These are phyloP conservation scores for Penicillium brevicompactum DNA, from an alignment of 2,329 filamentous ascomycete genomes.

Conservation along the genomic window DNA sequence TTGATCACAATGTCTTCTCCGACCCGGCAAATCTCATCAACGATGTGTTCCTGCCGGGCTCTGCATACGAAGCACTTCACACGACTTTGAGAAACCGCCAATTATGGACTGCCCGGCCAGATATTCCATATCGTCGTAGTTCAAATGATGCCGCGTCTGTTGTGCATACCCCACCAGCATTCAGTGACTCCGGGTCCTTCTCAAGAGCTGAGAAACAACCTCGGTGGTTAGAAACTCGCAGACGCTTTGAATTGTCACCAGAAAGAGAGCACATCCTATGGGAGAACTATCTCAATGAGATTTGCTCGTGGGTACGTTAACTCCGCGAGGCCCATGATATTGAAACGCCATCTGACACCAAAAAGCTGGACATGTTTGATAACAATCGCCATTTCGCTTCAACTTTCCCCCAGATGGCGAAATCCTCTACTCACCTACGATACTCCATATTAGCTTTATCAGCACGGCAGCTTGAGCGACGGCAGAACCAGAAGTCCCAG, in stretches of 20 bases:
- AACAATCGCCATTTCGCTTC: conserved; percentile 52
- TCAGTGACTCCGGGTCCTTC: conserved; percentile 7
- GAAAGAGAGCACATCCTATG: conserved; percentile 35
- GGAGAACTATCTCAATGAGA: conserved; percentile 36
- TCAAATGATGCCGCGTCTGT: conserved; percentile 23
- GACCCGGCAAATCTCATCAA: conserved; percentile 43
- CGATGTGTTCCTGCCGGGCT: conserved; percentile 52
- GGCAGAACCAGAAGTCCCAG: conserved; percentile 41
- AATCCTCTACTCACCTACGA: conserved; percentile 47
- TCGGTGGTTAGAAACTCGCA: conserved; percentile 18
- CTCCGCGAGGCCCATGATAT: background rate
- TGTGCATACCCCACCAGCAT: conserved; percentile 12
- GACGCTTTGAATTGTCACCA: conserved; percentile 29
- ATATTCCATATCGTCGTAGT: conserved; percentile 36
- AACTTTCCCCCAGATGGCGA: conserved; percentile 51
- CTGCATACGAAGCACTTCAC: conserved; percentile 51
- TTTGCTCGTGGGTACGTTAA: conserved; percentile 30
- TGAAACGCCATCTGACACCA: background rate
- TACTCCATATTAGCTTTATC: conserved; percentile 56
- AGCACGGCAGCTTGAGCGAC: conserved; percentile 54
- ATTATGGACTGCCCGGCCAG: conserved; percentile 48
- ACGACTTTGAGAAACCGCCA: conserved; percentile 50
- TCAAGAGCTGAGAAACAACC: conserved; percentile 6
- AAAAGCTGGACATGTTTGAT: conserved; percentile 57
- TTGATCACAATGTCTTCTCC: conserved; percentile 28